Percentiles rank a stretch among this genome's conserved stretches.
Evolutionary conservation across 139 green algal species (phyloP).

Genomic region (Picochlorum sp.): DNA sequence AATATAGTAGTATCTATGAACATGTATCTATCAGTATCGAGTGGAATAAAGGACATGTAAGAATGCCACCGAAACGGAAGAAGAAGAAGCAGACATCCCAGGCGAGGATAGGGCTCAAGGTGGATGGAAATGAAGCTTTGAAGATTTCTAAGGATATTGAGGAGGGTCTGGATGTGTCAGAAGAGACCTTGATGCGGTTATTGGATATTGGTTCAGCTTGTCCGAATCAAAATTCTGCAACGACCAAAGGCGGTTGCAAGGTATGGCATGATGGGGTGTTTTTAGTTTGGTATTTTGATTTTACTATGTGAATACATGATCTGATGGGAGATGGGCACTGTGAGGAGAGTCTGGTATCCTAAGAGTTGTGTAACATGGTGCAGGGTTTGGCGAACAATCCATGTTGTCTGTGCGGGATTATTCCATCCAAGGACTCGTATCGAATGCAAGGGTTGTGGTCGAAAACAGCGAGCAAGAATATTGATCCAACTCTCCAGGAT

Average conservation of each 20-base stretch:
- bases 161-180: not conserved
- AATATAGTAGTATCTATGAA: not conserved
- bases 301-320: too few species aligned
- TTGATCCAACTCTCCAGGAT: constrained; percentile 37
- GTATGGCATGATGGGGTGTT: too few species aligned
- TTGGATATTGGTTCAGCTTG: not conserved
- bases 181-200: constrained; percentile 11
- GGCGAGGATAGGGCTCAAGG: too few species aligned
- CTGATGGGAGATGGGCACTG: too few species aligned
- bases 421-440: constrained; percentile 36
- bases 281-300: too few species aligned
- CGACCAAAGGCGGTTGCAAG: too few species aligned
- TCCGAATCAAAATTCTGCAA: too few species aligned
- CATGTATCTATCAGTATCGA: too few species aligned
- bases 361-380: not conserved
- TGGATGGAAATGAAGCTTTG: not conserved
- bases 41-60: too few species aligned
- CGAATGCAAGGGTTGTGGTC: constrained; percentile 68
- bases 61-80: too few species aligned
- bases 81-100: too few species aligned
- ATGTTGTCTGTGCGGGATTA: constrained; percentile 57
- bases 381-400: constrained; percentile 50
- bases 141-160: constrained; percentile 13
- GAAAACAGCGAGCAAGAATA: constrained; percentile 41
- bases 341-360: too few species aligned